Evolutionary conservation across 805 yeast genomes (phyloP), one percentile per base, ranked within the genome.

Genomic region (Saccharomycopsis amapae): DNA sequence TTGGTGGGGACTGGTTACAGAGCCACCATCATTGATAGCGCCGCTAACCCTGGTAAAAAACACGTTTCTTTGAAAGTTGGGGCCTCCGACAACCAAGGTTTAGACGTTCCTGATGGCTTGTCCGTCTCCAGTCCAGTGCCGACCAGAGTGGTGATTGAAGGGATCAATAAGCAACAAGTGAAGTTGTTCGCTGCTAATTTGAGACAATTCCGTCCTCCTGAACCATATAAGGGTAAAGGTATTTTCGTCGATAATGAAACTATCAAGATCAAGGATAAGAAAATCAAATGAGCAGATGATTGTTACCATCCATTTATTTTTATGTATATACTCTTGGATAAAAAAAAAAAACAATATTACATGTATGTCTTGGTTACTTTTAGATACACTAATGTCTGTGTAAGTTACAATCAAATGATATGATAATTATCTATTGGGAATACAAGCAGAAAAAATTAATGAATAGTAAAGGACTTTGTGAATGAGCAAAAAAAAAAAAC

Each of bases 151-250:
- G 72, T 90, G 46, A 68, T 93, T 22, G 95, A 86, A 66, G 97
- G 98, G 23, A 68, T 79, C 37, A 82, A 90, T 64, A 85, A 86
- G 64, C 96, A 89, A 63, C 81, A 81, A 60, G 89, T 93, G 40
- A 82, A 78, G 59, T 72, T 81, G 45, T 87, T 85, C 65, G 98
- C 97, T 17, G 96, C 95, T 13, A 77, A 78, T 47, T 72, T 93
- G 54, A 81, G 97, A 63, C 77, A 76, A 56, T 78, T 78, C 71
- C 86, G 85, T 62, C 95, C 95, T 51, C 99, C 99, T 38, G 99
- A 93, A 68, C 97, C 97, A 33, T 93, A 93, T 65, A 93, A 93
- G 69, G 98, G 98, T 62, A 94, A 94, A 57, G 99, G 99, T 60
- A 83, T 93, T 41, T 93, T 83, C 62, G 82, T 93, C 42, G 85